A percentile compares a stretch with the other conserved stretches of the same genome.
These are phyloP conservation scores for Lentinus brumalis DNA, from an alignment of 768 basidiomycete genomes.

Conservation along the genomic window DNA sequence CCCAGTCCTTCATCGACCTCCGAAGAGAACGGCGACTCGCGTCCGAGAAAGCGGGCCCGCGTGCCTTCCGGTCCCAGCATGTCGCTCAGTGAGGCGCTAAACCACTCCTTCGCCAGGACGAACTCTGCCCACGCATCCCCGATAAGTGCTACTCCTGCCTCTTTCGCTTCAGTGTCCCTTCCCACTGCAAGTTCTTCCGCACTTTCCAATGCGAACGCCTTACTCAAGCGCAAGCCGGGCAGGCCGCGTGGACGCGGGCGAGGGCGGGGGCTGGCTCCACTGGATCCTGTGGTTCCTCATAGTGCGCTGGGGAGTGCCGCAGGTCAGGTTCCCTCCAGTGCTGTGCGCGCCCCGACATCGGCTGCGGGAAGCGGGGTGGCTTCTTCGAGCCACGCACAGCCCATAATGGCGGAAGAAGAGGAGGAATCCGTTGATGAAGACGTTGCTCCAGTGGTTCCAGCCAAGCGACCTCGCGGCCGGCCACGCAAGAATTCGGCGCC, in stretches of 20 bases:
- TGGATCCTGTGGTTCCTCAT: not conserved
- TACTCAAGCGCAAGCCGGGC: not conserved
- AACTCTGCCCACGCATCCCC: not conserved
- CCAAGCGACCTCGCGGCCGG: slow-evolving; percentile 9
- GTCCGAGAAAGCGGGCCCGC: not conserved
- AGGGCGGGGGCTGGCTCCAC: not conserved
- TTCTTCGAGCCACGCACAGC: not conserved
- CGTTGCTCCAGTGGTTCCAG: not conserved
- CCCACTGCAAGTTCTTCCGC: not conserved
- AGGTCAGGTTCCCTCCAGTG: not conserved
- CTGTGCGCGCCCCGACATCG: not conserved
- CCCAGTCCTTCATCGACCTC: slow-evolving; percentile 2
- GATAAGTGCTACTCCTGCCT: not conserved
- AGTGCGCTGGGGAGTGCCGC: not conserved
- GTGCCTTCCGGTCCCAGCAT: not conserved
- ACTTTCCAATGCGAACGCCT: not conserved
- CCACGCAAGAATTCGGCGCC: slow-evolving; percentile 10
- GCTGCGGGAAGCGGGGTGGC: not conserved
- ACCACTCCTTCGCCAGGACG: slow-evolving; percentile 1
- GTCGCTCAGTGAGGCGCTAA: slow-evolving; percentile 9
- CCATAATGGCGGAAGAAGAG: not conserved
- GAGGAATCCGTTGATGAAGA: not conserved
- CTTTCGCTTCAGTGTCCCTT: not conserved
- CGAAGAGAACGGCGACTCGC: not conserved
- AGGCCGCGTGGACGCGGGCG: slow-evolving; percentile 4